Evolutionary conservation across 805 yeast genomes (phyloP).

Genomic region (Metschnikowia picachoensis): DNA sequence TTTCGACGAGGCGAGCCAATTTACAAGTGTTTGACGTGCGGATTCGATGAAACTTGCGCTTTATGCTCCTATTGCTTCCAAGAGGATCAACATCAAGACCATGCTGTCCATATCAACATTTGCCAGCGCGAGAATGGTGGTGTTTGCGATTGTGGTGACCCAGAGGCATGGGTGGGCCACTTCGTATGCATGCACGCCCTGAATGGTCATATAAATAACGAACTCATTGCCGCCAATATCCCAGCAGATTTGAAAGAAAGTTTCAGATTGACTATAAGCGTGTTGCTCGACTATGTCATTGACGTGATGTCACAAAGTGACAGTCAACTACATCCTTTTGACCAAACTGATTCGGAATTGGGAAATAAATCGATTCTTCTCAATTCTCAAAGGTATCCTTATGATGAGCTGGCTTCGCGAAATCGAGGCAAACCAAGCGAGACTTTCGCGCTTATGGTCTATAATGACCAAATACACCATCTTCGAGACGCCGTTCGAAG

Average conservation of each 20-base stretch:
- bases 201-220: slow-evolving; percentile 18
- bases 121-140: slow-evolving; percentile 71
- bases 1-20: slow-evolving; percentile 79
- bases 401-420: slow-evolving; percentile 30
- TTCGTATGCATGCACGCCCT: slow-evolving; percentile 44
- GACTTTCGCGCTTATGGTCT: slow-evolving; percentile 55
- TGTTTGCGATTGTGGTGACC: slow-evolving; percentile 86
- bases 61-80: slow-evolving; percentile 75
- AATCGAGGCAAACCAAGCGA: slow-evolving; percentile 35
- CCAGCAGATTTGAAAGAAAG: slow-evolving; percentile 43
- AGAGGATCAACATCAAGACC: slow-evolving; percentile 66
- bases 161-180: slow-evolving; percentile 68
- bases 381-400: slow-evolving; percentile 42
- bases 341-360: slow-evolving; percentile 22
- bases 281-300: slow-evolving; percentile 53
- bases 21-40: slow-evolving; percentile 71
- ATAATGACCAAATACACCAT: slow-evolving; percentile 79
- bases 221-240: slow-evolving; percentile 18
- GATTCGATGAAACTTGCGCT: slow-evolving; percentile 80
- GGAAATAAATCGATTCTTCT: slow-evolving; percentile 31
- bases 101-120: slow-evolving; percentile 61
- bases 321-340: slow-evolving; percentile 32
- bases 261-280: slow-evolving; percentile 40
- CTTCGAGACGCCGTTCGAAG: slow-evolving; percentile 68
- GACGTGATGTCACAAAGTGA: slow-evolving; percentile 55